Base-by-base conservation (phyloP, 2,329 filamentous ascomycete species). In the Karstenula rhodostoma region DNA sequence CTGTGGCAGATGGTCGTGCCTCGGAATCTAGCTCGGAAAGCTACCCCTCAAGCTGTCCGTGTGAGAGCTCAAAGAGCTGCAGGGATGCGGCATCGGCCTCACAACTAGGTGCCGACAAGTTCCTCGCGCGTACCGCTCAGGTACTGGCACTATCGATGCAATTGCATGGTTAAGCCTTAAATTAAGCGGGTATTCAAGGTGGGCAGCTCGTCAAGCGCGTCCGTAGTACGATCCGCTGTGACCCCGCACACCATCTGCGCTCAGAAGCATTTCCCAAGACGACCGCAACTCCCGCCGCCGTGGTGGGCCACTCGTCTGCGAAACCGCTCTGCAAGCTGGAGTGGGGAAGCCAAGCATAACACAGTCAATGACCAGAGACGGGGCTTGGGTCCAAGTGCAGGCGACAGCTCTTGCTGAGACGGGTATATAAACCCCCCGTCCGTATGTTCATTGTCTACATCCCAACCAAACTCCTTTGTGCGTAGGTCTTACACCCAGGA, bases 171-270 rank as follows among this genome's bases (percentile, higher is more conserved):
- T 35, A 56, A 60, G 46, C 57, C 55, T 59, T 55, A 25, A 56
- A 61, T 57, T 60, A 63, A 65, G 61, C 51, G 54, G 59, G 57
- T 59, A 62, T 62, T 59, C 49, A 55, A 46, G 52, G 32, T 48
- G 56, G 42, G 57, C 44, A 54, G 59, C 48, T 63, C 60, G 60
- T 61, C 65, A 64, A 64, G 66, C 67, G 67, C 65, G 58, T 67
- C 65, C 52, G 62, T 62, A 56, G 69, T 62, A 67, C 67, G 57
- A 77, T 76, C 76, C 71, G 75, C 69, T 67, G 62, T 57, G 61
- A 76, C 73, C 75, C 75, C 75, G 74, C 74, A 75, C 71, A 75
- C 71, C 66, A 61, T 65, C 61, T 57, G 63, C 68, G 61, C 62
- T 68, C 66, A 65, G 67, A 68, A 69, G 65, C 62, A 67, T 68